These are phyloP conservation scores for Russula compacta DNA, from an alignment of 768 basidiomycete genomes.

Conservation along the genomic window DNA sequence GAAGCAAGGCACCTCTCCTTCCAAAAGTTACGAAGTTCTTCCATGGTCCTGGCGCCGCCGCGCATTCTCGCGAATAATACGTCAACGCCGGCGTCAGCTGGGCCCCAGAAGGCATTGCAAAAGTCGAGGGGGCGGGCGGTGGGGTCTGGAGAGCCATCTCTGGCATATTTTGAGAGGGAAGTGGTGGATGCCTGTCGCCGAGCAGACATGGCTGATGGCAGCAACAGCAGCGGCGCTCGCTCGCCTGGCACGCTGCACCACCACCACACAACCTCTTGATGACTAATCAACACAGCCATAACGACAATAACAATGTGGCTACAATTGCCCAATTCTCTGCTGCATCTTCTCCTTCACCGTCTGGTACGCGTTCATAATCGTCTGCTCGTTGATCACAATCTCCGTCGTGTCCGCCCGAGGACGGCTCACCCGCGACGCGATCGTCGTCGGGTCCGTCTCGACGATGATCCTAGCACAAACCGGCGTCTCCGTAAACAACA, in stretches of 20 bases:
- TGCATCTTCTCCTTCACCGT: slow-evolving; percentile 80
- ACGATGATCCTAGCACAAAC: slow-evolving; percentile 67
- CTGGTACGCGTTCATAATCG: slow-evolving; percentile 86
- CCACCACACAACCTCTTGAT: neutral
- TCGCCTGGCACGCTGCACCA: too few relatives aligned
- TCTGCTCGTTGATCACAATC: slow-evolving; percentile 98
- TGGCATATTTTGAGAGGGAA: slow-evolving; percentile 63
- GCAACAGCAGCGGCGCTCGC: neutral
- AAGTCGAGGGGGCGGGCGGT: slow-evolving; percentile 62
- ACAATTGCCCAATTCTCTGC: slow-evolving; percentile 73
- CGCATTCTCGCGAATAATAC: slow-evolving; percentile 86
- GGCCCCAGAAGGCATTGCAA: slow-evolving; percentile 96
- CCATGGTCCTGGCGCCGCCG: slow-evolving; percentile 75
- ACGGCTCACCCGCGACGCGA: slow-evolving; percentile 87
- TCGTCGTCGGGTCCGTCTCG: slow-evolving; percentile 93
- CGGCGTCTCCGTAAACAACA: neutral
- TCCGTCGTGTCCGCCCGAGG: slow-evolving; percentile 91
- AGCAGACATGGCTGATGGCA: slow-evolving; percentile 45
- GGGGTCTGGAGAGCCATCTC: slow-evolving; percentile 43
- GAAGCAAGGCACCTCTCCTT: slow-evolving; percentile 70
- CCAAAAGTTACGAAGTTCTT: slow-evolving; percentile 83
- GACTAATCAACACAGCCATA: neutral
- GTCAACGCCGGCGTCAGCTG: slow-evolving; percentile 79
- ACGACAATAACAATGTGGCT: slow-evolving; percentile 20
- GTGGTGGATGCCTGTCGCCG: slow-evolving; percentile 76